These are phyloP conservation scores for Colletotrichum lentis DNA, from an alignment of 2,329 filamentous ascomycete species.

Conservation along the genomic window DNA sequence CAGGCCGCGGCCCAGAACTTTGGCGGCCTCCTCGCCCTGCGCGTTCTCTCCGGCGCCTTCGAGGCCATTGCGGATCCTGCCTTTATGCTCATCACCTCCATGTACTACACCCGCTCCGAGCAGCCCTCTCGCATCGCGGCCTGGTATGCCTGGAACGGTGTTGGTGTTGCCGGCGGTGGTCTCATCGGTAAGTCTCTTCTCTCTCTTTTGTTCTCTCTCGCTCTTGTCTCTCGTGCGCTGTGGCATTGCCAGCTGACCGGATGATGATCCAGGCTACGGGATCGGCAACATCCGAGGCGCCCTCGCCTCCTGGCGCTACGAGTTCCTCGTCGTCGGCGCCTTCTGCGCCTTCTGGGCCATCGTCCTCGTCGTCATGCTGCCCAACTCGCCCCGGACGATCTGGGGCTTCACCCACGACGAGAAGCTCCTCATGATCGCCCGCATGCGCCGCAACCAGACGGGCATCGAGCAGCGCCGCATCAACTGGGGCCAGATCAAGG, in stretches of 20 bases:
- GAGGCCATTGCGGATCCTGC: conserved; percentile 60
- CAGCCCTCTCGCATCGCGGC: conserved; percentile 68
- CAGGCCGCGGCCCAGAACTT: conserved; percentile 67
- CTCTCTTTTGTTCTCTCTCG: no score
- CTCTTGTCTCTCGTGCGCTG: no score
- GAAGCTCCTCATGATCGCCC: conserved; percentile 62
- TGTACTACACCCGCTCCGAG: conserved; percentile 71
- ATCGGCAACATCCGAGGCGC: conserved; percentile 67
- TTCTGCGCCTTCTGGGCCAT: conserved; percentile 68
- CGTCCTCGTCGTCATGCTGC: conserved; percentile 63
- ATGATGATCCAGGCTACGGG: conserved; percentile 54
- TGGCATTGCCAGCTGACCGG: not conserved
- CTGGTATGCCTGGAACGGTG: conserved; percentile 67
- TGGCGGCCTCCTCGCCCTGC: conserved; percentile 60
- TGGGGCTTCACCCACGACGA: conserved; percentile 60
- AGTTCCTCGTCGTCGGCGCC: conserved; percentile 70
- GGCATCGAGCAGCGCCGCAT: conserved; percentile 65
- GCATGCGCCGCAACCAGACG: conserved; percentile 65
- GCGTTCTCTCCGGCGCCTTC: conserved; percentile 70
- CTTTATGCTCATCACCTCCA: conserved; percentile 71
- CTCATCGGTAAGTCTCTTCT: conserved; percentile 44
- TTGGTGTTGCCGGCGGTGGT: conserved; percentile 67
- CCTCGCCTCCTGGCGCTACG: conserved; percentile 70
- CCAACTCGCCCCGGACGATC: conserved; percentile 65
- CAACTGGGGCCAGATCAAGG: conserved; percentile 63